These are phyloP conservation scores for Bonia amplexicaulis DNA, from an alignment of 176 grass and related monocot genomes.

Conservation along the genomic window DNA sequence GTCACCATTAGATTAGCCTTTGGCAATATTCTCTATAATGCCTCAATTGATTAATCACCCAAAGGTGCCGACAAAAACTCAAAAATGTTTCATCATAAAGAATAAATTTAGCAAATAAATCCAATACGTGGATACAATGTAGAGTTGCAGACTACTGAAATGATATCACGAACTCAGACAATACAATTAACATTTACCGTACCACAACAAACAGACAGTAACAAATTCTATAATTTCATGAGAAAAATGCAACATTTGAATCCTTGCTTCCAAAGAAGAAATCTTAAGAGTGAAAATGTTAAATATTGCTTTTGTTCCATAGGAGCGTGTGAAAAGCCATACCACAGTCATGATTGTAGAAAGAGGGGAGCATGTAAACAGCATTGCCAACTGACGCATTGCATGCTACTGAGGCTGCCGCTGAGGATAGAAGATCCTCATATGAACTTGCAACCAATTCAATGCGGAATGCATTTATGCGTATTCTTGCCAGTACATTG, in stretches of 20 bases:
- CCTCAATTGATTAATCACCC: neutral
- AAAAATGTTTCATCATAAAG: neutral
- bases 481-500: slow-evolving; percentile 83
- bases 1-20: neutral
- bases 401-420: slow-evolving; percentile 46
- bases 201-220: neutral
- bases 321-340: slow-evolving; percentile 11
- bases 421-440: slow-evolving; percentile 72
- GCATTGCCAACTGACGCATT: slow-evolving; percentile 86
- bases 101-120: neutral
- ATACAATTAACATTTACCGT: neutral
- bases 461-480: slow-evolving; percentile 88
- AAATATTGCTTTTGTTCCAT: slow-evolving; percentile 8
- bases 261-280: slow-evolving; percentile 12
- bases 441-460: slow-evolving; percentile 74
- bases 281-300: neutral
- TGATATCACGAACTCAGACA: neutral
- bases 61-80: neutral
- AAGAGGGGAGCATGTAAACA: slow-evolving; percentile 87
- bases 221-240: neutral
- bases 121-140: neutral
- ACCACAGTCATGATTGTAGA: slow-evolving; percentile 96
- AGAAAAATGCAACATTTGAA: neutral
- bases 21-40: neutral
- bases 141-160: neutral